Conservation (phyloP, 176 grass and related monocot genomes). For the Triticum dicoccoides region DNA sequence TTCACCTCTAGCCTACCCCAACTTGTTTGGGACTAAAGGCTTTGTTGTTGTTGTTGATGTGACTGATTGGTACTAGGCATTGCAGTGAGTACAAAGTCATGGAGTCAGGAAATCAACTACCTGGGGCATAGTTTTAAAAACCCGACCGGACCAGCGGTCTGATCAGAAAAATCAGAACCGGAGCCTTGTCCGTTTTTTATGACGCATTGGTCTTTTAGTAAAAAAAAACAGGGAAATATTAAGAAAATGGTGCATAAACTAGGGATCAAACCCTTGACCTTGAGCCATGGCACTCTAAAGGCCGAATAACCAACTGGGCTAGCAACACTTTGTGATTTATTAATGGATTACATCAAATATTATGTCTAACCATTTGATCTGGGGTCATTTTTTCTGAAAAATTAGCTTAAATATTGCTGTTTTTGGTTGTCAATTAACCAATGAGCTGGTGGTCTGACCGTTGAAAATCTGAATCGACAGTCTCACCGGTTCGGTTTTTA, state of each 20-base stretch:
- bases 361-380: neutral
- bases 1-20: too few species aligned
- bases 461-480: neutral
- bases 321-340: neutral
- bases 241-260: neutral
- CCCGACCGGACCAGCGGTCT: too few species aligned
- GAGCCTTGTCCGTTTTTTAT: too few species aligned
- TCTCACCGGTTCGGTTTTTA: neutral
- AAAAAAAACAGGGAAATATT: neutral
- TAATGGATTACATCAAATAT: neutral
- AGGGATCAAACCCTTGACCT: neutral
- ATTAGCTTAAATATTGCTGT: neutral
- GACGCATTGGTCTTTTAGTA: neutral
- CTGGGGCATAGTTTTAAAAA: too few species aligned
- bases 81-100: neutral
- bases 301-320: neutral
- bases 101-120: slow-evolving; percentile 14
- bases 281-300: neutral
- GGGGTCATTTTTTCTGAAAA: neutral
- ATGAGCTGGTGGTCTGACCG: neutral
- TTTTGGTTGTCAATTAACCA: neutral
- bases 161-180: too few species aligned
- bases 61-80: neutral
- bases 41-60: too few species aligned
- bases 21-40: too few species aligned